phyloP scores from a whole-genome alignment of 805 yeast species.

The Scheffersomyces amazonensis region DNA sequence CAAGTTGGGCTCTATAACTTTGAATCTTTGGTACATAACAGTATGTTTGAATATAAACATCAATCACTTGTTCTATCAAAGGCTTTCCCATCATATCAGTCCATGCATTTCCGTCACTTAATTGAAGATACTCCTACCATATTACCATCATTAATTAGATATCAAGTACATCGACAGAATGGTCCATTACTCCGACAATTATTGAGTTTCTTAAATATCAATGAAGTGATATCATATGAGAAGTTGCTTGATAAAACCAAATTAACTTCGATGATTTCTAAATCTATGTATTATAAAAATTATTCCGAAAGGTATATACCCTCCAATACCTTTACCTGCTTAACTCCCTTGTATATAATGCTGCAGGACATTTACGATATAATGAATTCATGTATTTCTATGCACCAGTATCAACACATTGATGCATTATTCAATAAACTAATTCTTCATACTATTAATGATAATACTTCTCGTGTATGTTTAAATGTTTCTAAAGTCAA shows the following conservation, averaged over 20 bases:
- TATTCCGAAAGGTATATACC: conserved; percentile 6
- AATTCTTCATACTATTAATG: conserved; percentile 19
- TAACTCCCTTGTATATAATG: conserved; percentile 14
- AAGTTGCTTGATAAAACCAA: conserved; percentile 20
- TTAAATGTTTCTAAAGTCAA: conserved; percentile 3
- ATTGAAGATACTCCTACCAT: conserved; percentile 29
- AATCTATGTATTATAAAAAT: conserved; percentile 4
- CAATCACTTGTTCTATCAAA: conserved; percentile 18
- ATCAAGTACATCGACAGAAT: conserved; percentile 19
- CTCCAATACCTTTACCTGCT: background rate
- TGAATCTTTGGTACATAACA: conserved; percentile 25
- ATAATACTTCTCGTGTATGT: conserved; percentile 1
- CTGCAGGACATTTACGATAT: conserved; percentile 20
- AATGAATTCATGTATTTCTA: conserved; percentile 25
- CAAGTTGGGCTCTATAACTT: conserved; percentile 16
- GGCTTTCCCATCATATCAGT: conserved; percentile 7
- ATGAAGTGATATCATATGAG: conserved; percentile 20
- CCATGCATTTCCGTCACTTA: conserved; percentile 19
- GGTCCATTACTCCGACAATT: conserved; percentile 17
- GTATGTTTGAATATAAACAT: conserved; percentile 20
- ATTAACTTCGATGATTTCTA: conserved; percentile 9
- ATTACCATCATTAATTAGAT: conserved; percentile 22
- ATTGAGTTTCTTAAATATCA: conserved; percentile 23
- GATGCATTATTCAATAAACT: conserved; percentile 33
- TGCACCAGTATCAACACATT: conserved; percentile 23